Evolutionary conservation across 2,329 filamentous ascomycete species (phyloP).

Genomic region (Claviceps pazoutovae): DNA sequence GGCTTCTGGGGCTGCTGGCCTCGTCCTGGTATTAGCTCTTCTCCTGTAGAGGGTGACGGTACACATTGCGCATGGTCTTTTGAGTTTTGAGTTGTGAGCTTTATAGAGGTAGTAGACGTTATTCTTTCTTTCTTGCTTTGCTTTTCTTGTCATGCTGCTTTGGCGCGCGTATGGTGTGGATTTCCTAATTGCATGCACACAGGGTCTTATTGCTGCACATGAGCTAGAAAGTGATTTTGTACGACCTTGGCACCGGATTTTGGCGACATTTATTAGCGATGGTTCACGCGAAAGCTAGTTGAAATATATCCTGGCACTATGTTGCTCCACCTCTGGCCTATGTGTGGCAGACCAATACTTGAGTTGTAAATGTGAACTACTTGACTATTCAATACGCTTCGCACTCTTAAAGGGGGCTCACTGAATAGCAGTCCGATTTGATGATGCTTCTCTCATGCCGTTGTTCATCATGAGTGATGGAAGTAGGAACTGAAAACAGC

Average conservation of each 20-base stretch:
- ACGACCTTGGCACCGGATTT: background rate
- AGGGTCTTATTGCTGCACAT: background rate
- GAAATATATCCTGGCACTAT: background rate
- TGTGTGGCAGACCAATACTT: too few species aligned
- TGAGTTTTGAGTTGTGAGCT: background rate
- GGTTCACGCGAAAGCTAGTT: background rate
- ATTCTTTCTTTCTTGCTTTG: background rate
- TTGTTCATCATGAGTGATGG: too few species aligned
- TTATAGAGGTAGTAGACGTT: background rate
- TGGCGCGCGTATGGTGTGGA: background rate
- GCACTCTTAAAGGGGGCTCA: too few species aligned
- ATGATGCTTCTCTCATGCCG: too few species aligned
- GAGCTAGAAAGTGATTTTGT: background rate
- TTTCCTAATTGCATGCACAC: too few species aligned
- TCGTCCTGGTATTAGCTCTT: conserved; percentile 17
- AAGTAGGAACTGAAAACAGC: too few species aligned
- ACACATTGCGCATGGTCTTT: background rate
- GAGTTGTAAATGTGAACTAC: too few species aligned
- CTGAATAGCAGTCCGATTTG: too few species aligned
- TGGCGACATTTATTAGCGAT: background rate
- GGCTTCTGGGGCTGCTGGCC: conserved; percentile 14
- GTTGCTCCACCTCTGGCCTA: too few species aligned
- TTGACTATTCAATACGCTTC: too few species aligned
- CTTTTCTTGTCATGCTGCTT: background rate
- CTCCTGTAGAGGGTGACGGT: background rate